These are phyloP conservation scores for Pestalotiopsis sp. DNA, from an alignment of 2,329 filamentous ascomycete genomes.

Conservation along the genomic window DNA sequence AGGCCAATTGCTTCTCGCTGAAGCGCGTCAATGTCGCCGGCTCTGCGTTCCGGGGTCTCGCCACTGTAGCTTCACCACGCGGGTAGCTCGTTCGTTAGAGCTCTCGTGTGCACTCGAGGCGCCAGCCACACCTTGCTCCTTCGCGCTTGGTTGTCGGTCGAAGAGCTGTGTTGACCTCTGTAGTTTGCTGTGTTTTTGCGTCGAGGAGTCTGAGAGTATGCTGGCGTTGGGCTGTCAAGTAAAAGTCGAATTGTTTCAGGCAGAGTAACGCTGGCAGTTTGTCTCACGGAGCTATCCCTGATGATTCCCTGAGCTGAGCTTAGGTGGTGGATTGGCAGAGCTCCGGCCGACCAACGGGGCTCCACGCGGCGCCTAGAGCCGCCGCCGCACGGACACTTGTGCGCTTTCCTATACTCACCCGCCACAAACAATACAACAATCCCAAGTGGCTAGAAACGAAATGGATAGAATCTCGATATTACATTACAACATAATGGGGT, in stretches of 20 bases:
- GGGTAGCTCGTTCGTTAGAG: neutral
- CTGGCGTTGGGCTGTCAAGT: neutral
- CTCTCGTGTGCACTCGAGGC: neutral
- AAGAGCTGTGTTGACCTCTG: neutral
- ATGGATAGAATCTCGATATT: neutral
- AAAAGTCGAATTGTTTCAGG: neutral
- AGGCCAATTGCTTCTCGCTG: neutral
- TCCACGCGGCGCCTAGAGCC: neutral
- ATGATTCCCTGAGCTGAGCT: neutral
- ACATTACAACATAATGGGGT: too few relatives aligned
- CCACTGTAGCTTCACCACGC: neutral
- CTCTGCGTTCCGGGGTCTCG: neutral
- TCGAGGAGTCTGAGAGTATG: neutral
- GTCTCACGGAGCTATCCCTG: neutral
- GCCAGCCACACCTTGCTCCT: neutral
- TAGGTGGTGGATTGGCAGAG: neutral
- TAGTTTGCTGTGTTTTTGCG: neutral
- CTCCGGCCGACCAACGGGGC: neutral
- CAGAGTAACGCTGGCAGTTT: neutral
- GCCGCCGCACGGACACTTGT: neutral
- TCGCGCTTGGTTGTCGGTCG: neutral
- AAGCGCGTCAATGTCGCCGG: neutral
- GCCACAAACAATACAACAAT: neutral
- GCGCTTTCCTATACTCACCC: neutral
- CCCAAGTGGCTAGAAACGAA: neutral